phyloP scores from a whole-genome alignment of 2,329 filamentous ascomycete species.

The Aspergillus costaricaensis region DNA sequence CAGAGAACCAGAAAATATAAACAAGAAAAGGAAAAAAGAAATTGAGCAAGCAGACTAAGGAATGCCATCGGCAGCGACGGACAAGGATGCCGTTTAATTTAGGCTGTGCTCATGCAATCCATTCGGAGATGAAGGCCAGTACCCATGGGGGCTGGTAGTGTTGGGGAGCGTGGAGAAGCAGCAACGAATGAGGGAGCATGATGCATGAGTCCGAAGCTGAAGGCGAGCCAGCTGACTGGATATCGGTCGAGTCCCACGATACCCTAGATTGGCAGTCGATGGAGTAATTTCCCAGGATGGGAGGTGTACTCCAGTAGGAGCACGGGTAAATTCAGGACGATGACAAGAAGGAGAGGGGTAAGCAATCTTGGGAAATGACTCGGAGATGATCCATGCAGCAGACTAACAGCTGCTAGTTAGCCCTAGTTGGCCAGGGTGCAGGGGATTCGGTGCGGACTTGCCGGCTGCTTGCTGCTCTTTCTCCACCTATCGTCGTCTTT shows the following conservation, averaged over 20 bases:
- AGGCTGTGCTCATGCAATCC: conserved; percentile 4
- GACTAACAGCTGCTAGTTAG: neutral
- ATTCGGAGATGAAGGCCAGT: conserved; percentile 17
- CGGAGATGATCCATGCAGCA: conserved; percentile 3
- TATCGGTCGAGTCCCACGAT: neutral
- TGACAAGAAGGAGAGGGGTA: neutral
- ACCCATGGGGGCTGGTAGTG: neutral
- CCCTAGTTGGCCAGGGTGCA: neutral
- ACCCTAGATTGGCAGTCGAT: neutral
- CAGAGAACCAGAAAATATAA: neutral
- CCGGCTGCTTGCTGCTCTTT: neutral
- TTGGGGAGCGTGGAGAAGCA: neutral
- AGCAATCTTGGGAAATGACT: neutral
- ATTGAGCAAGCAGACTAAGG: too few species aligned
- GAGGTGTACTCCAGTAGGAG: neutral
- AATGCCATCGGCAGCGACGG: neutral
- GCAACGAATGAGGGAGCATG: neutral
- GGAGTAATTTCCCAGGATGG: conserved; percentile 1
- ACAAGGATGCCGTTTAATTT: neutral
- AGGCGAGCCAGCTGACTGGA: conserved; percentile 3
- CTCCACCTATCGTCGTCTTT: conserved; percentile 17
- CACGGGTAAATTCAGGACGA: conserved; percentile 16
- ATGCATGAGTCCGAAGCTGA: conserved; percentile 4
- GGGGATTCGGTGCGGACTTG: neutral
- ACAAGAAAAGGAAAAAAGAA: neutral